phyloP scores from a whole-genome alignment of 768 basidiomycete species.

The Tubosaeta sp. region DNA sequence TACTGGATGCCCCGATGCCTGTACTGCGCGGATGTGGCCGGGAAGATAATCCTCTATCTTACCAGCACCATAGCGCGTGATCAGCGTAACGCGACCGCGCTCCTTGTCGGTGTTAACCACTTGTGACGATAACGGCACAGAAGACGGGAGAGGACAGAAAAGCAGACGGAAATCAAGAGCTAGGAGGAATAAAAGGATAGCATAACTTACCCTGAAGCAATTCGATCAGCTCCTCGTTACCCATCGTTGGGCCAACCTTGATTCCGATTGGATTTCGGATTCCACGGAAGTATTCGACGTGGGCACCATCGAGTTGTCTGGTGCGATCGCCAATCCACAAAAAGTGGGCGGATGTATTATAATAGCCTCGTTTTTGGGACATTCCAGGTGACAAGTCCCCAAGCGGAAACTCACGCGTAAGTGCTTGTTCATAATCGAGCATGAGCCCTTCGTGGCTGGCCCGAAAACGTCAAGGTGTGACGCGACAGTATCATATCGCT shows the following conservation, averaged over 20 bases:
- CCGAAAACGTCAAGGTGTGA: background rate
- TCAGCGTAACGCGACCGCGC: slow-evolving; percentile 79
- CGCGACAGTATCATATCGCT: background rate
- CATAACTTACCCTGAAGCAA: slow-evolving; percentile 66
- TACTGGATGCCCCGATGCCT: slow-evolving; percentile 77
- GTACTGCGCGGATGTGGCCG: slow-evolving; percentile 77
- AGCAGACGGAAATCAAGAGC: background rate
- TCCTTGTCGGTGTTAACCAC: slow-evolving; percentile 88
- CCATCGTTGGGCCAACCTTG: slow-evolving; percentile 93
- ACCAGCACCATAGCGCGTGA: slow-evolving; percentile 90
- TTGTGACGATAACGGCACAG: slow-evolving; percentile 22
- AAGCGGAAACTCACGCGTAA: slow-evolving; percentile 68
- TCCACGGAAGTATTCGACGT: slow-evolving; percentile 93
- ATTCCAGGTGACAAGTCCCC: slow-evolving; percentile 21
- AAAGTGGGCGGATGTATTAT: slow-evolving; percentile 93
- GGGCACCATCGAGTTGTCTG: slow-evolving; percentile 85
- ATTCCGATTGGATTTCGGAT: slow-evolving; percentile 93
- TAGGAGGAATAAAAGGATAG: background rate
- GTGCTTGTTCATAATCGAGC: slow-evolving; percentile 87
- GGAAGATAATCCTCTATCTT: slow-evolving; percentile 76
- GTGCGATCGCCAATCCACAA: slow-evolving; percentile 98
- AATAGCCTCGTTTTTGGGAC: slow-evolving; percentile 45
- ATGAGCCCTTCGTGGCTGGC: slow-evolving; percentile 87
- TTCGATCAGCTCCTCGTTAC: slow-evolving; percentile 65
- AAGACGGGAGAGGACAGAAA: background rate